A percentile compares a stretch with the other conserved stretches of the same genome.
phyloP scores from a whole-genome alignment of 305 asterid genomes.

The Fraxinus floribunda region DNA sequence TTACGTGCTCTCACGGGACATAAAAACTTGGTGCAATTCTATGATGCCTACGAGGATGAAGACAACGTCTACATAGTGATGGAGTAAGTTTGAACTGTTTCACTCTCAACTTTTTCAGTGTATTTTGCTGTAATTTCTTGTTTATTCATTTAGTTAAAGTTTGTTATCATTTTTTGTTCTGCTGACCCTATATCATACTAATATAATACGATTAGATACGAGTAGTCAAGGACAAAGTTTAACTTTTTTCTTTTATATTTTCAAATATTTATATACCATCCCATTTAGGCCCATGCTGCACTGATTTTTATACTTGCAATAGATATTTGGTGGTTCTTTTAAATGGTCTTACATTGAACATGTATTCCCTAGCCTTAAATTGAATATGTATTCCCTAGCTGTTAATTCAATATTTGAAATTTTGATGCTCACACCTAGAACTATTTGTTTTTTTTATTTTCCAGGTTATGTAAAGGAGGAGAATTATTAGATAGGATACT shows the following conservation, averaged over 20 bases:
- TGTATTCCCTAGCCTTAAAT: neutral
- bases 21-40: constrained; percentile 67
- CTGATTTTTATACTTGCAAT: neutral
- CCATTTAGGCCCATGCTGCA: neutral
- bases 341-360: neutral
- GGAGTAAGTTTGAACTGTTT: constrained; percentile 62
- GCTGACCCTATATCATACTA: neutral
- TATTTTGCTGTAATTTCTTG: neutral
- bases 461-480: constrained; percentile 82
- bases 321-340: neutral
- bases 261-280: neutral
- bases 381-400: neutral
- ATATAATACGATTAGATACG: neutral
- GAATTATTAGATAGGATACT: constrained; percentile 72
- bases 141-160: neutral
- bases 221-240: neutral
- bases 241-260: neutral
- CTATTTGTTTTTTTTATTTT: neutral
- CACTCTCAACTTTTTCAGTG: neutral
- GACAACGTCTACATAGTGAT: constrained; percentile 73
- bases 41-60: constrained; percentile 80
- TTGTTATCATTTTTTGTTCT: neutral
- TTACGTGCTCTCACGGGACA: constrained; percentile 74
- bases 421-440: constrained; percentile 3
- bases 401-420: neutral